A percentile compares a stretch with the other conserved stretches of the same genome.
Conservation (phyloP, 2,329 filamentous ascomycete genomes). For the Orbilia oligospora region DNA sequence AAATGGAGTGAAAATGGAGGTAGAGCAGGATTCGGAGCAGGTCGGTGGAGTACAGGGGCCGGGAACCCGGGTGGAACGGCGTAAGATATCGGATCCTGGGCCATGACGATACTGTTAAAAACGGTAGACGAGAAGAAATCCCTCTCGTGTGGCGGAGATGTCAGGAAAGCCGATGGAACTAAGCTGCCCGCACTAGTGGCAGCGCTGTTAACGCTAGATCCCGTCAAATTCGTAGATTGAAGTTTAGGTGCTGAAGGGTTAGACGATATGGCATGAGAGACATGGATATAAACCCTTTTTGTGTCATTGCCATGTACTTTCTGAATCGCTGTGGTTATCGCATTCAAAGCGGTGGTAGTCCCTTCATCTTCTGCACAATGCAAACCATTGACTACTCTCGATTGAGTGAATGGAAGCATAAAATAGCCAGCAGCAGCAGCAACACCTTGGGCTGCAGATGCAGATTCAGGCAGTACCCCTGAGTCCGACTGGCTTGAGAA, state of each 20-base stretch:
- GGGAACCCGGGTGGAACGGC: constrained; percentile 57
- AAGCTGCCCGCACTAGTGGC: constrained; percentile 61
- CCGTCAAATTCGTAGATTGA: constrained; percentile 62
- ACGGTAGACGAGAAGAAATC: constrained; percentile 64
- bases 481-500: constrained; percentile 60
- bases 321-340: constrained; percentile 63
- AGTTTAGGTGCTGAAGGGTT: constrained; percentile 62
- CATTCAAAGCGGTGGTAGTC: constrained; percentile 63
- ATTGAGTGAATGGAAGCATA: constrained; percentile 62
- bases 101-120: constrained; percentile 64
- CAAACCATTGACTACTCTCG: constrained; percentile 57
- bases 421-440: constrained; percentile 64
- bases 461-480: constrained; percentile 62
- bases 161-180: constrained; percentile 59
- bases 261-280: constrained; percentile 64
- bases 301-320: constrained; percentile 62
- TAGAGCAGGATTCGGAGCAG: constrained; percentile 63
- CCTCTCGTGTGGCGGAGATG: constrained; percentile 51
- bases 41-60: constrained; percentile 56
- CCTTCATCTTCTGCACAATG: constrained; percentile 62
- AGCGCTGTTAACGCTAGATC: constrained; percentile 58
- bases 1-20: constrained; percentile 64
- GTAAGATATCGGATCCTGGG: constrained; percentile 62
- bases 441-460: constrained; percentile 63
- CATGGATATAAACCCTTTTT: constrained; percentile 63